Evolutionary conservation across 192 early-diverging fungal genomes (phyloP), one percentile per base, ranked within the genome.

Genomic region (Mortierella antarctica): DNA sequence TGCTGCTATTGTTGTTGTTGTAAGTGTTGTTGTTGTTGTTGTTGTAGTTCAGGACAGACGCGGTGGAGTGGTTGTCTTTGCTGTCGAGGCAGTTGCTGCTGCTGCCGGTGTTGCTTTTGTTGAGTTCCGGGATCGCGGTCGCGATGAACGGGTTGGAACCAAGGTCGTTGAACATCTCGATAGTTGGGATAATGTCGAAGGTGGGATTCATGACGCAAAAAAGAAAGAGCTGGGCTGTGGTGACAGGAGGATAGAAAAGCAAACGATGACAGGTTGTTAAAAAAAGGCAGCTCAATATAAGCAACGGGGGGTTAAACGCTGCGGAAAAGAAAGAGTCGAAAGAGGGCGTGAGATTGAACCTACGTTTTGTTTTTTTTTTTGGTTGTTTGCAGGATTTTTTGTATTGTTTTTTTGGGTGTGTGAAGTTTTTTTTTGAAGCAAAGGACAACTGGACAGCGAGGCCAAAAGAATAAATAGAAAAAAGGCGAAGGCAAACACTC

Each of bases 1-100:
- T 51, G 66, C 54, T 59, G 62, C 59, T 60, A 64, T 66, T 65
- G 71, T 65, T 64, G 31, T 58, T 72, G 50, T 51, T 73, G 59
- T 63, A 63, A 44, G 41, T 66, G 45, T 52, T n/a, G 40, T 42
- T 58, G 49, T 57, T 15, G 44, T 49, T 14, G 56, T 1, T 57
- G 48, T 39, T 8, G 23, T 44, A 41, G 7, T 48, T 62, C 14
- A 53, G 41, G 15, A n/a, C 45, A 40, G 48, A 42, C 48, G 20
- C 23, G 57, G 62, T 20, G 55, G 47, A 40, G 55, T 52, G 14
- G 67, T 51, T 46, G 62, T 20, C 65, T 47, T 53, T 78, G 59
- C 40, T 68, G 70, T 49, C 47, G 77, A 42, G 21, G 57, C 39
- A 50, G 55, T 42, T 45, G 47, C 13, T 56, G 55, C 62, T 69